Base-by-base conservation (phyloP, 78 protist species). In the Trichosphaerium sp. region DNA sequence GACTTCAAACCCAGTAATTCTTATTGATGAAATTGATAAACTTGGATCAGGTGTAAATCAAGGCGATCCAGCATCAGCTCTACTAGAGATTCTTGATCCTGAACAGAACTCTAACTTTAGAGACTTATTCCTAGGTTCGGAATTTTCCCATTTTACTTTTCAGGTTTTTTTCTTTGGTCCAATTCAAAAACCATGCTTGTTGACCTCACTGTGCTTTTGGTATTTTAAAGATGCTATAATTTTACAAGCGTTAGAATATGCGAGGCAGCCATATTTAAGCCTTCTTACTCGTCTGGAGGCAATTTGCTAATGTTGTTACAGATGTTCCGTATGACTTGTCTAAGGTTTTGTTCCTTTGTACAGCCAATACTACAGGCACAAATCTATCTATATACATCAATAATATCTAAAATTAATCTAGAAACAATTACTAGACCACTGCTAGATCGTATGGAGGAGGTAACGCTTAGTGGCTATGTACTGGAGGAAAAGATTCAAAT, bases 1-100 rank as follows among this genome's bases (percentile, higher is more conserved):
- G 37, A 69, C 85, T 3, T 37, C 65, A 4, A 95, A 95, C 55
- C 99, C 99, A 0, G 94, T 95, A 12, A 80, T 95, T 21, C 59
- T 95, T 38, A 88, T 95, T 21, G 99, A 95, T 58, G 99, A 95
- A 41, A 86, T 89, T 40, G 92, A 89, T 65, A 89, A 90, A 74
- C 65, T 79, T 12, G n/a, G n/a, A n/a, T 47, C 72, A 3, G 39
- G 25, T 23, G 21, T 70, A 6, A 21, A 23, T 21, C 68, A 81
- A 4, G 90, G 94, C 39, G 96, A 93, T 55, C 99, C 99, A 1
- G 52, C 78, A 34, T 78, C 96, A 0, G 88, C 97, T 0, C 75
- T 95, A 1, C 74, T 95, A 23, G 99, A 95, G 69, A 77, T 91
- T 10, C 75, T 95, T 21, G 99, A 95, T 63, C 96, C 93, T 18